phyloP scores from a whole-genome alignment of 441 rosid species.

The Cnidoscolus chayamansa region DNA sequence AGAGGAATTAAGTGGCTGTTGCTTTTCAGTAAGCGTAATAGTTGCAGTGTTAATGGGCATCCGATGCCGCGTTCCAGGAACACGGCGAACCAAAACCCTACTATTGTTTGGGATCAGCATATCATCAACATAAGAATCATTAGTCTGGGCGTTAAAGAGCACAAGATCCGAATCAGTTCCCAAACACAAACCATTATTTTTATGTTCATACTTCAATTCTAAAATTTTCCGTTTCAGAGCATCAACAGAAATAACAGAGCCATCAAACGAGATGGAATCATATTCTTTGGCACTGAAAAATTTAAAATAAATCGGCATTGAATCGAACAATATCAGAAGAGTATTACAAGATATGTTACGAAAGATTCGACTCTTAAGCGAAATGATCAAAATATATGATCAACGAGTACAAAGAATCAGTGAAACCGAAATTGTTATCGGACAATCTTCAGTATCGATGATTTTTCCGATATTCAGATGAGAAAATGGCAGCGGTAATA shows the following conservation, averaged over 20 bases:
- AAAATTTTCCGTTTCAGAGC: constrained; percentile 81
- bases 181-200: constrained; percentile 3
- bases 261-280: constrained; percentile 76
- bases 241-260: constrained; percentile 81
- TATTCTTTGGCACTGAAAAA: constrained; percentile 88
- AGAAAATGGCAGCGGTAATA: no score
- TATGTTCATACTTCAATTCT: constrained; percentile 50
- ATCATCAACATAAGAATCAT: constrained; percentile 11
- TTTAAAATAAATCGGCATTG: constrained; percentile 87
- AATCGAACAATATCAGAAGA: no score
- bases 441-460: no score
- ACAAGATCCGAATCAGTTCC: constrained; percentile 20
- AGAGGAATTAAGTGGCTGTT: not conserved
- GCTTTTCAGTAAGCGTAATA: not conserved
- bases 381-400: no score
- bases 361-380: no score
- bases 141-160: constrained; percentile 20
- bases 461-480: no score
- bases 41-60: not conserved
- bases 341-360: no score
- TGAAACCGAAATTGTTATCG: no score
- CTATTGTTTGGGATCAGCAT: not conserved
- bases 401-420: no score
- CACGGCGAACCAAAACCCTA: constrained; percentile 13
- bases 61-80: constrained; percentile 13